phyloP scores from a whole-genome alignment of 2,329 filamentous ascomycete genomes.

The Penicillium thymicola region DNA sequence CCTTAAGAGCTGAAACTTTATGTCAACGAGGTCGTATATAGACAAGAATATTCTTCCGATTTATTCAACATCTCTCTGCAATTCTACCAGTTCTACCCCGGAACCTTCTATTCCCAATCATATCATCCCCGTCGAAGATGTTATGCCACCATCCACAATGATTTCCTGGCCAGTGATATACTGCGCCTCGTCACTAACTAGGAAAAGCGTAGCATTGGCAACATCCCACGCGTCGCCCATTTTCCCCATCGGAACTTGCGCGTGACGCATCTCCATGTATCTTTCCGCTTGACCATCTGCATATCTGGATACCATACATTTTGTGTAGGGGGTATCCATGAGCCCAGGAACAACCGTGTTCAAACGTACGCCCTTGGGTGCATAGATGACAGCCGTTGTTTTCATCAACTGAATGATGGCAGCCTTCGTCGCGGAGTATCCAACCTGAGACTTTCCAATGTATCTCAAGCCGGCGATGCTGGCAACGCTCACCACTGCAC shows the following conservation, averaged over 20 bases:
- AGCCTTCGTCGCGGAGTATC: slow-evolving; percentile 53
- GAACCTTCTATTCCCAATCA: background rate
- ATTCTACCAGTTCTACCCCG: background rate
- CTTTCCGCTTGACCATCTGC: slow-evolving; percentile 46
- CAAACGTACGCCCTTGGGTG: slow-evolving; percentile 38
- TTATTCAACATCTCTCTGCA: background rate
- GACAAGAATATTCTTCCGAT: background rate
- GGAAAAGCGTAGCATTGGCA: slow-evolving; percentile 32
- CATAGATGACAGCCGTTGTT: slow-evolving; percentile 48
- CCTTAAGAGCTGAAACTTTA: background rate
- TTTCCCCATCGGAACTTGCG: slow-evolving; percentile 29
- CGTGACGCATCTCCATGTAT: slow-evolving; percentile 24
- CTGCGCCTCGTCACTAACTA: slow-evolving; percentile 27
- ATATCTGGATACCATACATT: slow-evolving; percentile 47
- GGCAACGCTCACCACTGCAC: slow-evolving; percentile 49
- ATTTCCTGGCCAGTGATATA: slow-evolving; percentile 39
- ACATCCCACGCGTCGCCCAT: slow-evolving; percentile 38
- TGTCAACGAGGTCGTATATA: background rate
- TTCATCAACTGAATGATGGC: slow-evolving; percentile 52
- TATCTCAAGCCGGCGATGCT: slow-evolving; percentile 55
- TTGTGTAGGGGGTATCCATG: slow-evolving; percentile 55
- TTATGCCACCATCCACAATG: slow-evolving; percentile 38
- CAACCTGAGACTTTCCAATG: slow-evolving; percentile 52
- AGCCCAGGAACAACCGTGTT: slow-evolving; percentile 57
- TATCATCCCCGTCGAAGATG: slow-evolving; percentile 20